Base-by-base conservation (phyloP, 345 rosid species). In the Euphorbia lathyris region DNA sequence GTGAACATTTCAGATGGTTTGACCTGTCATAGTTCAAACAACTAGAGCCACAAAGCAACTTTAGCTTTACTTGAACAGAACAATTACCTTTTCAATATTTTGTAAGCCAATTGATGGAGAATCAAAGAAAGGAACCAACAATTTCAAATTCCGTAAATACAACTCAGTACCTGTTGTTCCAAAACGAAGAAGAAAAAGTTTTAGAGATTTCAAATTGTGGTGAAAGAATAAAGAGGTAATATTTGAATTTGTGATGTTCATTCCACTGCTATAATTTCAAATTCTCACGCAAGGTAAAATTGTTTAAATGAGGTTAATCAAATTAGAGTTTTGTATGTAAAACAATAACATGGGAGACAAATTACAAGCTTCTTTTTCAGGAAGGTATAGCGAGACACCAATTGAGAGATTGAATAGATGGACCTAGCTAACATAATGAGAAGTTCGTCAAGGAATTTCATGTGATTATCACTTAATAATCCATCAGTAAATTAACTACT, bases 61-160 rank as follows among this genome's bases (percentile, higher is more conserved):
- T n/a, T n/a, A n/a, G n/a, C n/a, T n/a, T n/a, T n/a, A 19, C 66
- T 63, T 58, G 34, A 59, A 5, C n/a, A 30, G 34, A 36, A 36
- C 17, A 61, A 5, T 23, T 81, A 91, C 96, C 98, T 89, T 85
- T 70, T 89, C 82, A 34, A 91, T 89, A 60, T 65, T 70, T 76
- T 76, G 77, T 63, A 94, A 77, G 77, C 63, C 87, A 82, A 91
- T 88, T 19, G 90, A 86, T 57, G 98, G 93, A 62, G 61, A 62
- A 59, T 85, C 90, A 16, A 94, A 88, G 86, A 94, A 94, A 42
- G 97, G 96, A 82, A 88, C 90, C 2, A 94, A 88, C 78, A 94
- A 80, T 67, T 72, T 87, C 82, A 94, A 80, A 88, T 94, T 94
- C 26, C 90, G 90, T 30, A 87, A 78, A 77, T 94, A 94, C 80